Evolutionary conservation across 1,284 basidiomycete species (phyloP), one percentile per base, ranked within the genome.

Genomic region (Gymnopus androsaceus): DNA sequence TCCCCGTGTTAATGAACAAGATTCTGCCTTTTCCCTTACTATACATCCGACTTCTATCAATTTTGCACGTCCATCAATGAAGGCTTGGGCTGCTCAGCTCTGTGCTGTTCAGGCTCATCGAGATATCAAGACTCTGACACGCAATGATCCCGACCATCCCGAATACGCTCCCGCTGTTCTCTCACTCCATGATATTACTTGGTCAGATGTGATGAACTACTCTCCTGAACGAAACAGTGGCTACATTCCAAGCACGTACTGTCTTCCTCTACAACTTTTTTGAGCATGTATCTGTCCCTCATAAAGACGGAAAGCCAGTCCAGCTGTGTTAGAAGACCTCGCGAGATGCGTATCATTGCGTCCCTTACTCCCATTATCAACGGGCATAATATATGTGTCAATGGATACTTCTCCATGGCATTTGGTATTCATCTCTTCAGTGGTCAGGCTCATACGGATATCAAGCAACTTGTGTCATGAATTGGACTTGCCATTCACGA

Each of bases 321-420:
- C 6, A 31, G 19, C n/a, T 17, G 19, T 8, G 17, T 30, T 1
- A 28, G 9, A 25, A 14, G 25, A 15, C 40, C 21, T 33, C 31
- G 7, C 14, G n/a, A n/a, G n/a, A 33, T 33, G 45, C 37, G 23
- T 11, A n/a, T 52, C 1, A 9, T 52, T 27, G 28, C 38, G 6
- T 23, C 51, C 12, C 15, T 52, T 11, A 52, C 38, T n/a, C 38
- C 51, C 3, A 25, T 52, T 21, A 11, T 52, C 30, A 38, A 41
- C 23, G 51, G 51, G 2, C 19, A 42, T 7, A 59, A 59, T 28
- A 51, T 36, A 17, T 21, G 21, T 14, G 57, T 46, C 1, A 59
- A 59, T 34, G 57, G 54, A 1, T 59, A 59, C 30, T n/a, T 59
- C 0, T 48, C 54, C 14, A 25, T 56, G 1, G 49, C 54, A 4